Base-by-base conservation (phyloP, 2,329 filamentous ascomycete species). In the Aspergillus fischeri region DNA sequence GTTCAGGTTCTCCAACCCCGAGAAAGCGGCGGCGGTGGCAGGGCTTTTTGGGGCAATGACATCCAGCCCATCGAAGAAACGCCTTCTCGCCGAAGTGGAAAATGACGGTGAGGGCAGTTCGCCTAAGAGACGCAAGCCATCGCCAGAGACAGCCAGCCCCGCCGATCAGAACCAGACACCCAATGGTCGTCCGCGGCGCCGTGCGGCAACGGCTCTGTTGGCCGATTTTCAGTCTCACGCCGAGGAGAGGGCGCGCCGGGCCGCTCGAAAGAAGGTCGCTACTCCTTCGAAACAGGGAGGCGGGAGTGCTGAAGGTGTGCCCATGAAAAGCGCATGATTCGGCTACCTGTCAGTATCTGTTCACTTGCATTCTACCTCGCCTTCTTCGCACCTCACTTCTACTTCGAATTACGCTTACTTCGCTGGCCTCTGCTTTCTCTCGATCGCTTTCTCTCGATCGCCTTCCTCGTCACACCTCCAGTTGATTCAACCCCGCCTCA, bases 141-240 rank as follows among this genome's bases (percentile, higher is more conserved):
- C 27, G 21, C 27, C 54, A 9, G 38, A 41, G 2, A 44, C 44
- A 14, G 45, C 56, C 3, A 42, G 49, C 21, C 14, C 54, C 6
- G 24, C 53, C 2, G 56, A 60, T 8, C 44, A 52, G 25, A 50
- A 41, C 10, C 53, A 53, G 27, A 63, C 61, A 1, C 60, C 63
- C 3, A 57, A 60, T 8, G 61, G 64, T 20, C 64, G 65, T 24
- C 65, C 65, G 4, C 65, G 64, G 42, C 63, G 64, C 20, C 63
- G 63, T 27, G 65, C 63, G 10, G 62, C 65, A 11, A 60, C 61
- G 8, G 60, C 63, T 7, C 49, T 66, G 38, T 60, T 66, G 51
- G 64, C 59, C 5, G 60, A 59, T 14, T 65, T 63, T 17, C 59
- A 66, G 48, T 54, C 47, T 11, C 57, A 65, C 17, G 64, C 63